A percentile compares a stretch with the other conserved stretches of the same genome.
These are phyloP conservation scores for Silene conica DNA, from an alignment of 148 eudicot species.

Conservation along the genomic window DNA sequence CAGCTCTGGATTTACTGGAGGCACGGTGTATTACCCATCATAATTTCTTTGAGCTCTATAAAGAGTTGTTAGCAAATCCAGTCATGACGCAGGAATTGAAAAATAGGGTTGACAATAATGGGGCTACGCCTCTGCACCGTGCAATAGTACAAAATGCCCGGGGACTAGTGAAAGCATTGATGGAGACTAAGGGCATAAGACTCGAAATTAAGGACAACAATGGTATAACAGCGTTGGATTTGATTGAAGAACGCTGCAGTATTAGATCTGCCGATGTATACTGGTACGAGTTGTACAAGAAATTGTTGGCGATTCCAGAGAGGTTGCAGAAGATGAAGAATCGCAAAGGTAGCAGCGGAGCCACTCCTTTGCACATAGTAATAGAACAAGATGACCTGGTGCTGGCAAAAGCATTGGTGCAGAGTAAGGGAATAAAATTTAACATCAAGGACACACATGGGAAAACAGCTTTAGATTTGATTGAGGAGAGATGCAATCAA, in stretches of 20 bases:
- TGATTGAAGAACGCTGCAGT: slow-evolving; percentile 11
- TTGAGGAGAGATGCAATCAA: slow-evolving; percentile 2
- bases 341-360: slow-evolving; percentile 9
- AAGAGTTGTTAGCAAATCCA: slow-evolving; percentile 1
- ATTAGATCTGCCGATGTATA: neutral
- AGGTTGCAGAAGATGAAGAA: slow-evolving; percentile 11
- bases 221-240: slow-evolving; percentile 13
- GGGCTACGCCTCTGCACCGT: slow-evolving; percentile 8
- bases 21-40: neutral
- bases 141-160: neutral
- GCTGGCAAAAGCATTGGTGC: slow-evolving; percentile 7
- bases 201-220: neutral
- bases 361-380: slow-evolving; percentile 13
- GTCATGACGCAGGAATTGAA: neutral
- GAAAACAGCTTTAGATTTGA: slow-evolving; percentile 11
- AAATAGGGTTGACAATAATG: slow-evolving; percentile 14
- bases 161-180: slow-evolving; percentile 1
- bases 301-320: neutral
- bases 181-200: slow-evolving; percentile 7
- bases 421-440: neutral
- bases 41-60: slow-evolving; percentile 2
- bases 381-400: neutral
- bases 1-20: slow-evolving; percentile 13
- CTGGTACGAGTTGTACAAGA: slow-evolving; percentile 11
- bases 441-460: neutral